Evolutionary conservation across 257 asterid species (phyloP), one percentile per base, ranked within the genome.

Genomic region (Lycium barbarum): DNA sequence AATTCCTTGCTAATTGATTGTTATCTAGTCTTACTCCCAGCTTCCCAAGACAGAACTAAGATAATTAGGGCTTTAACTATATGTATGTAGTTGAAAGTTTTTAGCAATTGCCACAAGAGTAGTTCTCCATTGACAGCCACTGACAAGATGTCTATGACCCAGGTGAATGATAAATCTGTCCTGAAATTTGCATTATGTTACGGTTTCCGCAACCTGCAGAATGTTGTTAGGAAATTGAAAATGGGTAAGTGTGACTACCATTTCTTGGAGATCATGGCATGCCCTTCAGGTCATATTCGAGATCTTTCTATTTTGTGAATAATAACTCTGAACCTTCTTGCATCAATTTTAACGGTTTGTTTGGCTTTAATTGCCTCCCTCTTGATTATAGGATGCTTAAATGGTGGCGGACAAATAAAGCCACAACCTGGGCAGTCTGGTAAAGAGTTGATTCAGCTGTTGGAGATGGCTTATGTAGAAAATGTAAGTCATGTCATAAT

Each of bases 321-420:
- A 53, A 53, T 33, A 26, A 59, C 82, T 51, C 65, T 1, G 47
- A 76, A 59, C 65, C 82, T 76, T 15, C 82, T 51, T 74, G 62
- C 65, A 22, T 76, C 82, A 51, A 22, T 51, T 3, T 70, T 26
- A 26, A 76, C 47, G 26, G 22, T 76, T 74, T 22, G 47, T 53
- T 43, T 33, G 65, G 53, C 47, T 76, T 76, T 76, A 76, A 76
- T 53, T 51, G 13, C 63, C 82, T 81, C 58, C 85, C 86, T 68
- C 81, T 5, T 61, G 6, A 59, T 26, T 82, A 74, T 91, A 95
- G 99, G 99, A 81, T 97, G 99, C 91, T 90, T 97, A 89, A 97
- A 97, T 86, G 99, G 99, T 7, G 99, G 98, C 51, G 99, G 99
- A 84, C 99, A 97, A 91, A 90, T 97, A 89, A 97, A 95, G 88